Conservation (phyloP, 371 early-diverging fungal species). For the Antonospora locustae region DNA sequence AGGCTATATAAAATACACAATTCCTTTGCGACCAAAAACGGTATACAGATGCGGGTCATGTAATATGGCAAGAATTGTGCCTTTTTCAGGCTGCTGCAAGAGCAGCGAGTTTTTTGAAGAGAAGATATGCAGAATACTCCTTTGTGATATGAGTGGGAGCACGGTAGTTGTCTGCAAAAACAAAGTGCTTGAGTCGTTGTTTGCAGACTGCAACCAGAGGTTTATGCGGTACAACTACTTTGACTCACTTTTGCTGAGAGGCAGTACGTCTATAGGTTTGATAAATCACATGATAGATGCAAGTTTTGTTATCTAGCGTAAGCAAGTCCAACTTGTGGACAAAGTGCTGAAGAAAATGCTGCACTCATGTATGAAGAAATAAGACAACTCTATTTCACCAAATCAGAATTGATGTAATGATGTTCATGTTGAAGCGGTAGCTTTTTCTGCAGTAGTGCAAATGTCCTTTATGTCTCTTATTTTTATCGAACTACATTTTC, state of each 20-base stretch:
- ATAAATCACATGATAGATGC: conserved; percentile 1
- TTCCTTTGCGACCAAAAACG: too few relatives aligned
- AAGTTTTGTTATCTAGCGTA: background rate
- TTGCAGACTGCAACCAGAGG: background rate
- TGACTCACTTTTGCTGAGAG: conserved; percentile 8
- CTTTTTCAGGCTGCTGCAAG: background rate
- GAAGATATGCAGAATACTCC: background rate
- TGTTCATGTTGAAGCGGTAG: too few relatives aligned
- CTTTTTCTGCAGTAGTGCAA: too few relatives aligned
- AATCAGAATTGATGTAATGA: too few relatives aligned
- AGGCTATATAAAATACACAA: conserved; percentile 17
- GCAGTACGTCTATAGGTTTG: background rate
- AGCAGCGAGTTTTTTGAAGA: background rate
- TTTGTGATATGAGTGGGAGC: background rate
- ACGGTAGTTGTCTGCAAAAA: conserved; percentile 4
- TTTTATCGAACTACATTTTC: too few relatives aligned
- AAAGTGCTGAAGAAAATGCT: too few relatives aligned
- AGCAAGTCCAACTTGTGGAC: background rate
- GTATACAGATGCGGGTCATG: too few relatives aligned
- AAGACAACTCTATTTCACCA: too few relatives aligned
- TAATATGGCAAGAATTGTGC: too few relatives aligned
- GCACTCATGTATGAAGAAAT: too few relatives aligned
- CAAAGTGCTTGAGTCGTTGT: background rate
- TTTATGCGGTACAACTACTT: background rate
- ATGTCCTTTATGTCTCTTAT: too few relatives aligned